These are phyloP conservation scores for Polymyxa betae DNA, from an alignment of 208 protist genomes.

Conservation along the genomic window DNA sequence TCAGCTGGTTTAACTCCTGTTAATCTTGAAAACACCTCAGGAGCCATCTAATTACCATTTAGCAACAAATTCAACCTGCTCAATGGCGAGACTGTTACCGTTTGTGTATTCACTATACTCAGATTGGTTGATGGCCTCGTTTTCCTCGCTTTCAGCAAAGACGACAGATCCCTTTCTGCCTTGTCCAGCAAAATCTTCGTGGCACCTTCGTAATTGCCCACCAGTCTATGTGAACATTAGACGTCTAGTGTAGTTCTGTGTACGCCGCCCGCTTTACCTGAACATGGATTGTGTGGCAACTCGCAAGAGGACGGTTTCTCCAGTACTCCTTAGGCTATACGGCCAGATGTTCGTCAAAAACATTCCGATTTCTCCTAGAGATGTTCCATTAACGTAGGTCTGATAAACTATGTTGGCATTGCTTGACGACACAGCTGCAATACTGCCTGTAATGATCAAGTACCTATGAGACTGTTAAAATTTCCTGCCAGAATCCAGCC, in stretches of 20 bases:
- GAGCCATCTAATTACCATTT: not conserved
- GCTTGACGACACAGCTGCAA: conserved; percentile 13
- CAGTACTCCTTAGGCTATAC: not conserved
- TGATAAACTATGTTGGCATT: conserved; percentile 36
- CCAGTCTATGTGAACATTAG: conserved; percentile 7
- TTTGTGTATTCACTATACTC: too few relatives aligned
- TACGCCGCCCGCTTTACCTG: not conserved
- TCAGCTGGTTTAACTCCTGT: too few relatives aligned
- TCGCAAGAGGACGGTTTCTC: not conserved
- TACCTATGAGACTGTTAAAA: conserved; percentile 22
- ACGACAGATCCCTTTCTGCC: conserved; percentile 1
- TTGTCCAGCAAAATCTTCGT: conserved; percentile 23
- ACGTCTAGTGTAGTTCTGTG: not conserved
- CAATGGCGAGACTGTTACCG: not conserved
- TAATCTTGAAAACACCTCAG: too few relatives aligned
- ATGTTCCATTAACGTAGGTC: not conserved
- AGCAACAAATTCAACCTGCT: not conserved
- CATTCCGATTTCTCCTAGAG: conserved; percentile 37
- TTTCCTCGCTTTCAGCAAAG: not conserved
- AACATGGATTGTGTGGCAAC: conserved; percentile 2
- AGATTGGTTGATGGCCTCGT: not conserved
- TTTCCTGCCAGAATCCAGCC: not conserved
- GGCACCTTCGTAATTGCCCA: conserved; percentile 3
- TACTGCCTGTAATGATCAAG: not conserved
- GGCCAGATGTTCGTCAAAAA: conserved; percentile 26